phyloP scores from a whole-genome alignment of 2,329 filamentous ascomycete genomes.

The Aspergillus floridensis region DNA sequence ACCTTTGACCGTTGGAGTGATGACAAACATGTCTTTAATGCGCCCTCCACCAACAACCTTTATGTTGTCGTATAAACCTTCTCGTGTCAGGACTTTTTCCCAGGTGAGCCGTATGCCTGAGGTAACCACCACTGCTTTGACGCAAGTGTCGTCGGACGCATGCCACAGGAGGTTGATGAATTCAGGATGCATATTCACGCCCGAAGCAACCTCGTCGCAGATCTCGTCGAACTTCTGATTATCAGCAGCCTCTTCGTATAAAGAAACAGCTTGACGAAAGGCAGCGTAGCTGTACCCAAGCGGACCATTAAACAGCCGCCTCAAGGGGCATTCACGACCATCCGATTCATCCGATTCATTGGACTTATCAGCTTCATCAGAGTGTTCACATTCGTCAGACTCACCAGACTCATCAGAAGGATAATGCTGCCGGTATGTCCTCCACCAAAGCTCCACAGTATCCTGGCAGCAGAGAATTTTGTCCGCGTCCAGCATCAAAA shows the following conservation, averaged over 20 bases:
- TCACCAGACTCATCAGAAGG: too few species aligned
- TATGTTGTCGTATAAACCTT: conserved; percentile 44
- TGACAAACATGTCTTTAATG: conserved; percentile 48
- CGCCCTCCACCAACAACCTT: conserved; percentile 55
- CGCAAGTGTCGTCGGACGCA: conserved; percentile 41
- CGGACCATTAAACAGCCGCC: conserved; percentile 47
- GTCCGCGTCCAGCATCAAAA: conserved; percentile 58
- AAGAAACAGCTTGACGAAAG: conserved; percentile 54
- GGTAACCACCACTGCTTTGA: conserved; percentile 50
- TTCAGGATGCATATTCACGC: conserved; percentile 48
- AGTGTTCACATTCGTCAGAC: too few species aligned
- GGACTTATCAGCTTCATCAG: too few species aligned
- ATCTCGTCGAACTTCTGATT: conserved; percentile 43
- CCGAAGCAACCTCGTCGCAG: conserved; percentile 47
- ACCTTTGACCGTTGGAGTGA: conserved; percentile 54
- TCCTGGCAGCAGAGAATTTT: conserved; percentile 50
- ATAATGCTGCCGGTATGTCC: too few species aligned
- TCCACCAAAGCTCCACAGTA: conserved; percentile 17
- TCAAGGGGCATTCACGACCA: conserved; percentile 32
- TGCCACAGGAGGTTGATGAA: conserved; percentile 46
- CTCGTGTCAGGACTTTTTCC: conserved; percentile 52
- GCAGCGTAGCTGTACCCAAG: conserved; percentile 54
- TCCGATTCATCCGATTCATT: not conserved
- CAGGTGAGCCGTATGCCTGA: conserved; percentile 55
- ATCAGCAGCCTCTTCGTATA: conserved; percentile 50